Percentiles rank a stretch among this genome's conserved stretches.
Conservation (phyloP, 495 filamentous ascomycete genomes). For the Friedmanniomyces simplex region DNA sequence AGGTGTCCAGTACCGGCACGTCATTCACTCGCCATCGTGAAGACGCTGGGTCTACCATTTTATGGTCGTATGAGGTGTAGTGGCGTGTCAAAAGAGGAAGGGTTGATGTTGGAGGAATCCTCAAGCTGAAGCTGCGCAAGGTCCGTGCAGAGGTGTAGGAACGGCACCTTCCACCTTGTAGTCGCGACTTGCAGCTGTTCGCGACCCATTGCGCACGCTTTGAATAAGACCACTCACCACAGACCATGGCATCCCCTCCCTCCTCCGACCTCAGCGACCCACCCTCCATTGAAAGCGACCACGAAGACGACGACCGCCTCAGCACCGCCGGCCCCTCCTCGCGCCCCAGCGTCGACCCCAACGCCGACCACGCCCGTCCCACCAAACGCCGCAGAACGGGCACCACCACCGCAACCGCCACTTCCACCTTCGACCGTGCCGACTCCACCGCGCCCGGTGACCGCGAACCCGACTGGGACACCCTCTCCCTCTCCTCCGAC, state of each 20-base stretch:
- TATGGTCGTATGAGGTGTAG: no score
- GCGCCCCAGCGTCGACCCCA: constrained; percentile 21
- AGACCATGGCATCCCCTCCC: constrained; percentile 18
- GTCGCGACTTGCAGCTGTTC: background rate
- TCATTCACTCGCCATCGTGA: no score
- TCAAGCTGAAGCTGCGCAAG: background rate
- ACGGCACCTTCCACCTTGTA: background rate
- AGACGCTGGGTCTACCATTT: no score
- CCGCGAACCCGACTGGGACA: constrained; percentile 21
- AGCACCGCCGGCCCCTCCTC: constrained; percentile 22
- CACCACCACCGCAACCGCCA: background rate
- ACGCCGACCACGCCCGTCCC: constrained; percentile 25
- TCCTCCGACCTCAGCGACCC: constrained; percentile 28
- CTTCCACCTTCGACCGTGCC: background rate
- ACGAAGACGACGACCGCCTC: constrained; percentile 20
- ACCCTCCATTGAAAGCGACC: constrained; percentile 24
- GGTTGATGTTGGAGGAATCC: no score
- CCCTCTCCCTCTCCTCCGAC: constrained; percentile 66
- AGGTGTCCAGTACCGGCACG: no score
- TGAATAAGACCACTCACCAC: constrained; percentile 15
- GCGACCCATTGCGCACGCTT: background rate
- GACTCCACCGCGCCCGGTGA: constrained; percentile 17
- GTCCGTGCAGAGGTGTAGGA: background rate
- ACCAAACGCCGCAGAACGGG: constrained; percentile 30
- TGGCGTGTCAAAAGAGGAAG: no score